Percentiles rank a stretch among this genome's conserved stretches.
Evolutionary conservation across 257 asterid genomes (phyloP).

Genomic region (Avicennia marina): DNA sequence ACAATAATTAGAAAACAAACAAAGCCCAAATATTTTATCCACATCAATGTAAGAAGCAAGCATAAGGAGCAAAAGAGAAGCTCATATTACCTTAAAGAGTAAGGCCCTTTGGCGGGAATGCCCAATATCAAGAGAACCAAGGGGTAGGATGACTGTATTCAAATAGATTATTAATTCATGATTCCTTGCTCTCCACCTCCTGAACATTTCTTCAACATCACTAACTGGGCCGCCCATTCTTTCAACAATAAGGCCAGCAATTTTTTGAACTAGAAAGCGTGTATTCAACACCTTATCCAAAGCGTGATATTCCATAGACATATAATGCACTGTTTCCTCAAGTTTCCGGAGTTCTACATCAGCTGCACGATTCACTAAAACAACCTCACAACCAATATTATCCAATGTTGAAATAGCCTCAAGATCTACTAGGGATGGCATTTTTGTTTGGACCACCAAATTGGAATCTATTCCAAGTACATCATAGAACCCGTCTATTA

Average conservation of each 20-base stretch:
- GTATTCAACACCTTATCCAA: conserved; percentile 43
- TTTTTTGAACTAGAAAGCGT: conserved; percentile 64
- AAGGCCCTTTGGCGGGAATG: conserved; percentile 98
- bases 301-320: conserved; percentile 55
- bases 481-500: conserved; percentile 92
- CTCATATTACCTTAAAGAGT: conserved; percentile 78
- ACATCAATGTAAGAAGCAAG: conserved; percentile 14
- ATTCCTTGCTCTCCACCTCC: conserved; percentile 76
- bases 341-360: conserved; percentile 71
- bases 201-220: conserved; percentile 84
- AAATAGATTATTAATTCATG: conserved; percentile 47
- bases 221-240: conserved; percentile 93
- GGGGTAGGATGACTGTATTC: conserved; percentile 63
- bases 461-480: conserved; percentile 72
- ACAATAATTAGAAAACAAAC: no score
- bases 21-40: conserved; percentile 2
- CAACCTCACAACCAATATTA: conserved; percentile 66
- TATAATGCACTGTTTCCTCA: conserved; percentile 68
- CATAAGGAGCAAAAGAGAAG: conserved; percentile 12
- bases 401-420: conserved; percentile 56
- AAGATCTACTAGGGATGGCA: conserved; percentile 76
- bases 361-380: conserved; percentile 62
- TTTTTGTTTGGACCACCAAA: conserved; percentile 50
- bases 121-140: conserved; percentile 91
- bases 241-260: conserved; percentile 72